Evolutionary conservation across 2,329 filamentous ascomycete genomes (phyloP), one percentile per base, ranked within the genome.

Genomic region (Aureobasidium sp.): DNA sequence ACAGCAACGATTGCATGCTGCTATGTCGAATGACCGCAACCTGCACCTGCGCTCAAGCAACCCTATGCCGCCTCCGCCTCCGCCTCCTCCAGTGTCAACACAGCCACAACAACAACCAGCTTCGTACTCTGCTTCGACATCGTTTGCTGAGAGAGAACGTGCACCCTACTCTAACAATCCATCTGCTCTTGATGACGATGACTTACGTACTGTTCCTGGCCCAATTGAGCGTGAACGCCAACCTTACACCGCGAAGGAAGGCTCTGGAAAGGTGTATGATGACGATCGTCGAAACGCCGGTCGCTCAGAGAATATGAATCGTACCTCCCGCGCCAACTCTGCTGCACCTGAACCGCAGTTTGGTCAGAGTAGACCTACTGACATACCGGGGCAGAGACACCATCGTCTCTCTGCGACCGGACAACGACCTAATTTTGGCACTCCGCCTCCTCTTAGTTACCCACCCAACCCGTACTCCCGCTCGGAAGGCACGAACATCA

Each of bases 181-280:
- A 2, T 67, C 69, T 45, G 67, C 65, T 3, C 57, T 72, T 3
- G 71, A 73, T 30, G 72, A 73, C 39, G 69, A 72, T 16, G 75
- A 78, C 49, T 69, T 75, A 15, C 71, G 72, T 6, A 67, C 70
- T 1, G 70, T 75, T 1, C 71, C 78, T 0, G 69, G 79, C 1
- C 82, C 83, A 1, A 81, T 88, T 50, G 86, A 89, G 68, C 81
- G 86, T 6, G 83, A 88, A 67, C 77, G 86, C 41, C 83, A 88
- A 63, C 86, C 86, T 0, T 89, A 88, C 67, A 76, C 74, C 30
- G 81, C 81, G 1, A 80, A 81, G 29, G 83, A 84, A 16, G 84
- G 84, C 10, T 76, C 74, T 30, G 85, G 84, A 8, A 87, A 85
- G 69, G 70, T 77, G 3, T 82, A 85, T 63, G 77, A 79, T 16